Evolutionary conservation across 1,284 basidiomycete species (phyloP).

Genomic region (Sporisorium scitamineum): DNA sequence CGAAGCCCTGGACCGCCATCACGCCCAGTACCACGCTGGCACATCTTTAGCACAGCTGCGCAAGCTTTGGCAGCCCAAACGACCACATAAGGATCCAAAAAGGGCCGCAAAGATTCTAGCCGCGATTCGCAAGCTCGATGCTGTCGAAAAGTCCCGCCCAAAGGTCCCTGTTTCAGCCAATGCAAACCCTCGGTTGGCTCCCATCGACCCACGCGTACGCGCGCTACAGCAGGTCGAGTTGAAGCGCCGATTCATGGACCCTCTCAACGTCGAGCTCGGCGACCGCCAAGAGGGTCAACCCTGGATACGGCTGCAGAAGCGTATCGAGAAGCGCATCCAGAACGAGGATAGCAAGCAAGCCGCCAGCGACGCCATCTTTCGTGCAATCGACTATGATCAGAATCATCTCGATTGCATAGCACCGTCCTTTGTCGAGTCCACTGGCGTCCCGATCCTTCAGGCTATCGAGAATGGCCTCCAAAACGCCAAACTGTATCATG

Average conservation of each 20-base stretch:
- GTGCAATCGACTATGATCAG: constrained; percentile 8
- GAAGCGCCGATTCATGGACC: constrained; percentile 12
- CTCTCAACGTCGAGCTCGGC: constrained; percentile 7
- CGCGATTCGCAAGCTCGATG: constrained; percentile 5
- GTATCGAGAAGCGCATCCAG: constrained; percentile 4
- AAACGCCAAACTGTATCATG: constrained; percentile 10
- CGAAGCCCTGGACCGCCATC: constrained; percentile 20
- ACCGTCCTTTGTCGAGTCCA: neutral
- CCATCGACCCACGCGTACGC: neutral
- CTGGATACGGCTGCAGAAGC: constrained; percentile 16
- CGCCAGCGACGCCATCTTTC: constrained; percentile 16
- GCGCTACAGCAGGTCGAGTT: neutral
- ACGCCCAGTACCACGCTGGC: constrained; percentile 19
- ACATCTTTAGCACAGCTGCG: neutral
- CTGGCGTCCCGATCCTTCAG: constrained; percentile 1
- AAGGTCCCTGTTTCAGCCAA: constrained; percentile 12
- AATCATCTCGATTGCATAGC: neutral
- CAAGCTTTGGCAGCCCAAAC: constrained; percentile 14
- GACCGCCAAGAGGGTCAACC: constrained; percentile 19
- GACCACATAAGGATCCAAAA: neutral
- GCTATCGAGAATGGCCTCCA: constrained; percentile 14
- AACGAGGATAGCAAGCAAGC: neutral
- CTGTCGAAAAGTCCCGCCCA: neutral
- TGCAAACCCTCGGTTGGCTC: constrained; percentile 7
- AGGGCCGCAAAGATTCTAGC: constrained; percentile 5